phyloP scores from a whole-genome alignment of 148 eudicot genomes.

The Rhododendron simsii region DNA sequence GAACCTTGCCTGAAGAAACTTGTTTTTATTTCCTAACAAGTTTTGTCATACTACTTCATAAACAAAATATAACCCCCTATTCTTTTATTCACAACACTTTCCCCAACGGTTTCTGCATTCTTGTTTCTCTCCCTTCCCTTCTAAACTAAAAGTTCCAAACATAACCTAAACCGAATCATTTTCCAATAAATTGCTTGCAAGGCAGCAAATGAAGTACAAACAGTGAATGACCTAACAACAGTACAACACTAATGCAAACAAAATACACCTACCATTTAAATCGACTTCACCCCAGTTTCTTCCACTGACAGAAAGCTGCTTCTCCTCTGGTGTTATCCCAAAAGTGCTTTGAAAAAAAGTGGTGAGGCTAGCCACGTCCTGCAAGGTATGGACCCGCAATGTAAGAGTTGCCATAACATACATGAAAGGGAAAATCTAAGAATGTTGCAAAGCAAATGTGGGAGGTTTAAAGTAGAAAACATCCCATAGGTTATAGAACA shows the following conservation, averaged over 20 bases:
- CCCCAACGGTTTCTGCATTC: neutral
- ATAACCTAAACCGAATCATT: neutral
- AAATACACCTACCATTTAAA: slow-evolving; percentile 55
- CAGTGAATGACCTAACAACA: neutral
- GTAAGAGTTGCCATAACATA: neutral
- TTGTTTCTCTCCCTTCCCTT: neutral
- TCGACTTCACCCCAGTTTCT: slow-evolving; percentile 97
- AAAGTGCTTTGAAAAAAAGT: slow-evolving; percentile 58
- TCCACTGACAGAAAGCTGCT: slow-evolving; percentile 90
- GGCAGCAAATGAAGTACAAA: too few species aligned
- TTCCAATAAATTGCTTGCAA: slow-evolving; percentile 1
- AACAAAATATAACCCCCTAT: neutral
- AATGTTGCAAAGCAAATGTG: neutral
- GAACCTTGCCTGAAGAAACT: neutral
- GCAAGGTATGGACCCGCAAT: slow-evolving; percentile 12
- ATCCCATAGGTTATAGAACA: neutral
- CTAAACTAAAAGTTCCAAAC: neutral
- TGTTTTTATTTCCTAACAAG: neutral
- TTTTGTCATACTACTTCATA: neutral
- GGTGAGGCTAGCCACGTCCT: slow-evolving; percentile 78
- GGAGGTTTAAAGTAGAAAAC: neutral
- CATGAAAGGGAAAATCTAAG: neutral
- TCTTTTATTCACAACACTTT: neutral
- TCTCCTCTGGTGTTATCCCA: slow-evolving; percentile 79
- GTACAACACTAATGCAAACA: neutral